Evolutionary conservation across 1,139 yeast species (phyloP).

Genomic region (Yamadazyma buinensis): DNA sequence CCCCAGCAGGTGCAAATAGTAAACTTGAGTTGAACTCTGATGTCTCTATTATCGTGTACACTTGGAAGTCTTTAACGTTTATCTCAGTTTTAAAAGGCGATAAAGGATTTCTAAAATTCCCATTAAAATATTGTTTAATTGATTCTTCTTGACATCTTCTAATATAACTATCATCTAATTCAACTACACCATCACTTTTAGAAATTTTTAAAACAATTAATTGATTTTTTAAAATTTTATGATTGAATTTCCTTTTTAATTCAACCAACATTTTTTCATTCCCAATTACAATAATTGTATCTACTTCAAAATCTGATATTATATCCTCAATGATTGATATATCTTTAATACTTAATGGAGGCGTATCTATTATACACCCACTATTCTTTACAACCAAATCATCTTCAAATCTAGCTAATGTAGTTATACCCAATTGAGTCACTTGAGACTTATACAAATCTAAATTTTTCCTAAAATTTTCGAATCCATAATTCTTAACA

Average conservation of each 20-base stretch:
- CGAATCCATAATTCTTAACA: constrained; percentile 77
- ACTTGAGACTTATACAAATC: constrained; percentile 57
- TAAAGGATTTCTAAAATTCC: constrained; percentile 59
- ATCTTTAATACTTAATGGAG: constrained; percentile 52
- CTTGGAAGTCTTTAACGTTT: constrained; percentile 30
- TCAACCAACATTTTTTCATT: constrained; percentile 65
- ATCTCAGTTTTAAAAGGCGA: constrained; percentile 64
- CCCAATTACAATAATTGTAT: constrained; percentile 56
- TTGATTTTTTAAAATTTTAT: constrained; percentile 35
- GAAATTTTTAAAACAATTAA: constrained; percentile 58
- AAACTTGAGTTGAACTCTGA: constrained; percentile 35
- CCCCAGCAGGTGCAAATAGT: constrained; percentile 46
- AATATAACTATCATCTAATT: constrained; percentile 63
- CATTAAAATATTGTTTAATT: constrained; percentile 88
- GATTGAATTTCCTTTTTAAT: constrained; percentile 52
- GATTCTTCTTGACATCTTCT: constrained; percentile 72
- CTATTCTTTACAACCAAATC: constrained; percentile 48
- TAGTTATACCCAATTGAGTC: constrained; percentile 56
- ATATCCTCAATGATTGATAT: constrained; percentile 55
- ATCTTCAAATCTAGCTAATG: constrained; percentile 52
- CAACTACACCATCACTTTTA: constrained; percentile 71
- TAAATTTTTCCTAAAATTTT: constrained; percentile 53
- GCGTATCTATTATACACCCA: constrained; percentile 83
- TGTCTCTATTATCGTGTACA: constrained; percentile 37
- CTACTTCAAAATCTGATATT: constrained; percentile 59